phyloP scores from a whole-genome alignment of 192 early-diverging fungal species.

The Coemansia sp. region DNA sequence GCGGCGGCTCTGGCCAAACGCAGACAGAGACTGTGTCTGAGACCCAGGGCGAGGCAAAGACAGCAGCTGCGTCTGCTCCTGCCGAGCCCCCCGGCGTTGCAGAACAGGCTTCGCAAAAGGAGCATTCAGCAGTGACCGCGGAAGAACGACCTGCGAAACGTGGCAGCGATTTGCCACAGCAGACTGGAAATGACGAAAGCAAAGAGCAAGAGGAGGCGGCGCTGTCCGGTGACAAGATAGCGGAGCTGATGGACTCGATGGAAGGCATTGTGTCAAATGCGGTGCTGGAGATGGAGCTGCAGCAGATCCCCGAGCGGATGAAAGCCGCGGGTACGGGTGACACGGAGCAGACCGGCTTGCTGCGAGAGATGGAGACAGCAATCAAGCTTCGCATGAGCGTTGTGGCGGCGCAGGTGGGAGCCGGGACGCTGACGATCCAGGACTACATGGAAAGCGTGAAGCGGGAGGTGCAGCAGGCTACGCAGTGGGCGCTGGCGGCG shows the following conservation, averaged over 20 bases:
- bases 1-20: background rate
- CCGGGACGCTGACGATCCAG: slow-evolving; percentile 36
- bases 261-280: slow-evolving; percentile 43
- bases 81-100: background rate
- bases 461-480: slow-evolving; percentile 21
- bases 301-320: slow-evolving; percentile 35
- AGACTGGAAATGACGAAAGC: background rate
- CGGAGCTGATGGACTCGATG: slow-evolving; percentile 26
- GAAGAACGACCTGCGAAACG: background rate
- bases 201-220: background rate
- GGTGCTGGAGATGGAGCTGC: slow-evolving; percentile 43
- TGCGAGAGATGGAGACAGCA: slow-evolving; percentile 35
- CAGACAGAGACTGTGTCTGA: background rate
- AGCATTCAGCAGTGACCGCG: background rate
- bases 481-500: slow-evolving; percentile 42
- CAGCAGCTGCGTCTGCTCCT: background rate
- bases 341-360: slow-evolving; percentile 9
- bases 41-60: background rate
- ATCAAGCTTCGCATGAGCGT: slow-evolving; percentile 51
- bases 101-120: background rate
- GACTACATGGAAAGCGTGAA: slow-evolving; percentile 39
- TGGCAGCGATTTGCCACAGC: background rate
- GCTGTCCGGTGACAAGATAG: slow-evolving; percentile 22
- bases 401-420: slow-evolving; percentile 44
- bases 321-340: background rate